Conservation (phyloP, 148 eudicot species). For the Silene uniflora region DNA sequence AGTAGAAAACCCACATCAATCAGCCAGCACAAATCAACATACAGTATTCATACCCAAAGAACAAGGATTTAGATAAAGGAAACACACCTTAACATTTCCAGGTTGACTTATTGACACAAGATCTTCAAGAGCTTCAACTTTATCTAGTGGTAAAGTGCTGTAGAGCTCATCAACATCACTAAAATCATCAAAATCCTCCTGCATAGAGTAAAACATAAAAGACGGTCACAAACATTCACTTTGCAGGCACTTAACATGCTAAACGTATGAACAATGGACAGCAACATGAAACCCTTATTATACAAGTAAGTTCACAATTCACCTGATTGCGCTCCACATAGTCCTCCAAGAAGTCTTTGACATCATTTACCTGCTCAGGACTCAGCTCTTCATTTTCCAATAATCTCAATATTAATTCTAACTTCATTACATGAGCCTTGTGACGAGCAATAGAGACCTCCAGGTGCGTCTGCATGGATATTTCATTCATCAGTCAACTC, state of each 20-base stretch:
- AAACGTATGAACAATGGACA: not conserved
- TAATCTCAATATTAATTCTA: conserved; percentile 83
- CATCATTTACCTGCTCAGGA: conserved; percentile 94
- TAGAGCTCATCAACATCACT: conserved; percentile 93
- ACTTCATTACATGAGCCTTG: conserved; percentile 94
- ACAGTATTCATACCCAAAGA: conserved; percentile 17
- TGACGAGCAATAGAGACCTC: conserved; percentile 92
- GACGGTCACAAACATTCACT: not conserved
- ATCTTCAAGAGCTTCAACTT: conserved; percentile 96
- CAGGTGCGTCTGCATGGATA: conserved; percentile 66
- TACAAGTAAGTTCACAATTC: not conserved
- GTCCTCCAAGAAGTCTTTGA: conserved; percentile 91
- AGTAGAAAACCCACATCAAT: conserved; percentile 28
- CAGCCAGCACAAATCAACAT: conserved; percentile 19
- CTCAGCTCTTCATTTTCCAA: conserved; percentile 93
- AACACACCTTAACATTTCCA: conserved; percentile 71
- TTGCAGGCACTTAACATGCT: not conserved
- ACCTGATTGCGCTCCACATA: conserved; percentile 99
- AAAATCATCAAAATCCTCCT: conserved; percentile 98
- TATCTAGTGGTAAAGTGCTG: conserved; percentile 78
- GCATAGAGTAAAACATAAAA: conserved; percentile 22
- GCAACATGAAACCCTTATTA: not conserved
- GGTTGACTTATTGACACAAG: conserved; percentile 79
- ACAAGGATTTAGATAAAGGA: conserved; percentile 3
- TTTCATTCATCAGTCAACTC: not conserved